Base-by-base conservation (phyloP, 805 yeast genomes). In the Saccharomyces kudriavzevii region DNA sequence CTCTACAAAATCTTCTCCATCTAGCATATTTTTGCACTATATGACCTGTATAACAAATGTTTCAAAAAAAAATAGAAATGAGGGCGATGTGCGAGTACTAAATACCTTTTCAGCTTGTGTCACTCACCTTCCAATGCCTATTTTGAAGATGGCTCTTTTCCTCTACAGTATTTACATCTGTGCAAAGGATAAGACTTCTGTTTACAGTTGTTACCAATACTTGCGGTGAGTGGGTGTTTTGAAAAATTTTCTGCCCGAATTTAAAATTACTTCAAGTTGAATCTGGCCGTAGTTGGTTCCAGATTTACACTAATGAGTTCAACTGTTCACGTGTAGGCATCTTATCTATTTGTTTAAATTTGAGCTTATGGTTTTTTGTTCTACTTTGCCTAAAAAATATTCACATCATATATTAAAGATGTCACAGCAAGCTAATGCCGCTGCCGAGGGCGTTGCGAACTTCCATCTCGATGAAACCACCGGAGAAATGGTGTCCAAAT, bases 401-500 rank as follows among this genome's bases (percentile, higher is more conserved):
- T 35, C 22, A 20, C 17, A 8, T 17, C 3, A 35, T 9, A 35
- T 35, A 17, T 27, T 17, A 3, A 35, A 35, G 13, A 67, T 68
- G 71, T 65, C 71, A 45, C 72, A 71, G 54, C 67, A 61, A 61
- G 69, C 73, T 60, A 80, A 77, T 53, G 84, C 81, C 67, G 85
- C 78, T 50, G 71, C 96, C 52, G 97, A 90, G 65, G 82, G 78
- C 59, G 82, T 87, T 54, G 86, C 85, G 68, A 87, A 87, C 70
- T 72, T 83, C 47, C 85, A 86, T 72, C 77, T 92, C 62, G 99
- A 92, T 71, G 96, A 90, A 55, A 95, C 76, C 64, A 94, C 98
- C 58, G 98, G 98, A 49, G 99, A 92, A 75, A 87, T 83, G 74
- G 96, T 92, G 48, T 94, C 98, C 68, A 92, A 92, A 78, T 80